These are phyloP conservation scores for Aureobasidium vineae DNA, from an alignment of 2,329 filamentous ascomycete species.

Conservation along the genomic window DNA sequence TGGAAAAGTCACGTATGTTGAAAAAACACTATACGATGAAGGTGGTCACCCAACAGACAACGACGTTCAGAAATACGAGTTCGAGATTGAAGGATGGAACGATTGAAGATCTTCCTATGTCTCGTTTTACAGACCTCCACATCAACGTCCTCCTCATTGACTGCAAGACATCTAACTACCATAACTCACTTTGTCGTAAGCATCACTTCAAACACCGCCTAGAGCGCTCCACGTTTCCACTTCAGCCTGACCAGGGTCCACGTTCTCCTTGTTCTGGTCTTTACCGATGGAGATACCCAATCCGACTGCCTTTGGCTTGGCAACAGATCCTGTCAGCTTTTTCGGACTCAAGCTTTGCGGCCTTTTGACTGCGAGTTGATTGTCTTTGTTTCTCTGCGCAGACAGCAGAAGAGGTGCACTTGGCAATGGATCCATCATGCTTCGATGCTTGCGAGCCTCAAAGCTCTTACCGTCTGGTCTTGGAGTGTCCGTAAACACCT, in stretches of 20 bases:
- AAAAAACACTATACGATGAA: conserved; percentile 60
- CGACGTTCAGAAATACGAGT: conserved; percentile 52
- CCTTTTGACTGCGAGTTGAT: not conserved
- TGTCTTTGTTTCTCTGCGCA: not conserved
- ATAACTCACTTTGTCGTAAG: not conserved
- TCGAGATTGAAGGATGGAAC: conserved; percentile 47
- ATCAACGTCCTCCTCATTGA: not conserved
- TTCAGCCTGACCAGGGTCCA: conserved; percentile 23
- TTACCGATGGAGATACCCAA: conserved; percentile 2
- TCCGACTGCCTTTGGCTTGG: not conserved
- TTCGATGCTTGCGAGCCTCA: not conserved
- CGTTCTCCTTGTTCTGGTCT: conserved; percentile 6
- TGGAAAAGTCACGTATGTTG: conserved; percentile 60
- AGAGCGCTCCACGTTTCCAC: conserved; percentile 12
- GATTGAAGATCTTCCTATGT: conserved; percentile 19
- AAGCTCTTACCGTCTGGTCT: not conserved
- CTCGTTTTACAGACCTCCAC: not conserved
- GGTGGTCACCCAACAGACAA: conserved; percentile 49
- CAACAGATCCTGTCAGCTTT: not conserved
- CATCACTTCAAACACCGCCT: not conserved
- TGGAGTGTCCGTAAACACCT: not conserved
- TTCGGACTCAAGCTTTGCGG: conserved; percentile 10
- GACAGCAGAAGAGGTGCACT: not conserved
- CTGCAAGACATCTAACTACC: not conserved
- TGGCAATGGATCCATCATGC: not conserved